These are phyloP conservation scores for Tulasnella sp. DNA, from an alignment of 768 basidiomycete species.

Conservation along the genomic window DNA sequence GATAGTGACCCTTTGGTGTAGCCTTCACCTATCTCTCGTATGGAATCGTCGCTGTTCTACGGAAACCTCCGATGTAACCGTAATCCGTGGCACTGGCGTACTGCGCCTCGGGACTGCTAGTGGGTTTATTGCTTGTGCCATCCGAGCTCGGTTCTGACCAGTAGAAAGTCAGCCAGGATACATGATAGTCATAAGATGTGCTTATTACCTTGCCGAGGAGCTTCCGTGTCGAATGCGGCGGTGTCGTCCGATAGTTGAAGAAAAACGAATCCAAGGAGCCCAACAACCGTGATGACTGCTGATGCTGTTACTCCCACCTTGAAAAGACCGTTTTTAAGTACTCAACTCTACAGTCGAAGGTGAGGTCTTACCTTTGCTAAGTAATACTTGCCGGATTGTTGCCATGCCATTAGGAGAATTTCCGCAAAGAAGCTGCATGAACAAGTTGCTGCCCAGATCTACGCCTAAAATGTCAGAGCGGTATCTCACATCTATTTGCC, in stretches of 20 bases:
- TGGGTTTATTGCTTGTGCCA: neutral
- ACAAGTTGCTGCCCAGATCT: constrained; percentile 4
- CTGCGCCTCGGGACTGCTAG: neutral
- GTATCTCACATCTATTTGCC: neutral
- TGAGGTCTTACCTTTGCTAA: neutral
- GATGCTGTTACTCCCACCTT: neutral
- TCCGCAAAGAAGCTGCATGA: neutral
- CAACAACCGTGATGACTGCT: neutral
- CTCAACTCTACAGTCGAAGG: neutral
- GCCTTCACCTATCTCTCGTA: neutral
- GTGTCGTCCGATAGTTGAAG: neutral
- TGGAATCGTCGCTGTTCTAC: neutral
- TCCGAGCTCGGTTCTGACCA: neutral
- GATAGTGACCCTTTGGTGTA: no score
- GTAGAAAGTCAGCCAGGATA: no score
- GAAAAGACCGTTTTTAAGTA: neutral
- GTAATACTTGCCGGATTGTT: neutral
- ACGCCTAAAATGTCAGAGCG: neutral
- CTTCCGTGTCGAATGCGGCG: neutral
- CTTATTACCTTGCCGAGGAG: neutral
- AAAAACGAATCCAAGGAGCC: neutral
- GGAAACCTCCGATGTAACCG: neutral
- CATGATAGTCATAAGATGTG: neutral
- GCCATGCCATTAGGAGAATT: constrained; percentile 9
- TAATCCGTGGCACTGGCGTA: neutral